Base-by-base conservation (phyloP, 2,329 filamentous ascomycete species). In the Cladosporium sp. region DNA sequence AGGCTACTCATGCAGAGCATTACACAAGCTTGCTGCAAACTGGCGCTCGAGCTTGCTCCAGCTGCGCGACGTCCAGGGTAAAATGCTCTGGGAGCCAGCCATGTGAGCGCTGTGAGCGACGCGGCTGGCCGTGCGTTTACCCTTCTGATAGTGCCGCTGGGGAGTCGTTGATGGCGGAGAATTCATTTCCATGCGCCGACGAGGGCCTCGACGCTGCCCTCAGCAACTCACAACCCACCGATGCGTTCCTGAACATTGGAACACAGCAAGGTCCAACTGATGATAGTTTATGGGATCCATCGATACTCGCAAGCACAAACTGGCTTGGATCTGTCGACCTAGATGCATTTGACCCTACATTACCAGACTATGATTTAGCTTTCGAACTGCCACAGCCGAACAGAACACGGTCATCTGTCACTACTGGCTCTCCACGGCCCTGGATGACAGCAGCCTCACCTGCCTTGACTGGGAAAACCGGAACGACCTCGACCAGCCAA, bases 31-130 rank as follows among this genome's bases (percentile, higher is more conserved):
- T 49, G 30, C 51, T 46, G 18, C 54, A 57, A 13, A 52, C 54
- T 22, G 61, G 61, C 25, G 55, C 51, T 19, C 50, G 62, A 36
- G 63, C 63, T 4, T 66, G 63, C 50, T 49, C 53, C 22, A 50
- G 55, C 40, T 66, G 62, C 49, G 59, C 59, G 4, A 41, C 50
- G 9, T 58, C 62, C 25, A 63, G 63, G 25, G 58, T 63, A 8
- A 57, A 57, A 46, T 67, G 63, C 43, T 61, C 63, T 27, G 62
- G 64, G 27, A 58, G 55, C 8, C 43, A 52, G 11, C 53, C 51
- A n/a, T 67, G 64, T 29, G 45, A 45, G 2, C 53, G 63, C 18
- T 66, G 64, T 46, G 47, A 45, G 18, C 51, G 29, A 35, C 41
- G 41, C 5, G 16, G n/a, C 13, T n/a, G 29, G 29, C 16, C 29